Base-by-base conservation (phyloP, 2,329 filamentous ascomycete species). In the Fusarium sp. region DNA sequence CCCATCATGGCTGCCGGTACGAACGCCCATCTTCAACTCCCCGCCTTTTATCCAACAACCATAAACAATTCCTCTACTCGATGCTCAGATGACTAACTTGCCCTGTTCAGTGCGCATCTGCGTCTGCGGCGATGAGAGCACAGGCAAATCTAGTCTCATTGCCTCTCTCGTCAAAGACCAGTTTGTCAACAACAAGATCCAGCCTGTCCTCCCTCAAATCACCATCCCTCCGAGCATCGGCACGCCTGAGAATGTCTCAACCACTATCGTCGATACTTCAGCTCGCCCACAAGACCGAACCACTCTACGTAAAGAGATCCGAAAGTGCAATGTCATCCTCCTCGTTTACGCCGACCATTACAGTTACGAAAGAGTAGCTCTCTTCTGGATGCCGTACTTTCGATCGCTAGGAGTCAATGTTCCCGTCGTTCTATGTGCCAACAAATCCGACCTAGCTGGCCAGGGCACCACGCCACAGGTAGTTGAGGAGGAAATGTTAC, bases 341-440 rank as follows among this genome's bases (percentile, higher is more conserved):
- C 87, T 99, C 39, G 93, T 99, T 51, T 99, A 99, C 77, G 93
- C 93, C 67, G 95, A 99, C 76, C 94, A 98, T 78, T 99, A 99
- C 81, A 98, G 93, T 83, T 99, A 98, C 80, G 95, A 99, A 75
- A 85, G 95, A 34, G 93, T 99, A 4, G 95, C 94, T 4, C 83
- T 99, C 41, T 99, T 98, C 77, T 99, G 95, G 95, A 91, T 99
- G 86, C 95, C 95, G 10, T 96, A 97, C 77, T 98, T 99, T 74
- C 91, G 95, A 60, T 97, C 93, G 5, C 85, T 99, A 35, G 95
- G 95, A n/a, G 95, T 99, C 74, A 99, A 99, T 74, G 93, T 99
- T 22, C 95, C 95, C 0, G 95, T 99, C 10, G 93, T 99, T 40
- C 81, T 99, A 53, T 98, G 95, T 73, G 93, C 95, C 73, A 98